Conservation (phyloP, 2,329 filamentous ascomycete genomes). For the Stachybotrys chlorohalonatus region DNA sequence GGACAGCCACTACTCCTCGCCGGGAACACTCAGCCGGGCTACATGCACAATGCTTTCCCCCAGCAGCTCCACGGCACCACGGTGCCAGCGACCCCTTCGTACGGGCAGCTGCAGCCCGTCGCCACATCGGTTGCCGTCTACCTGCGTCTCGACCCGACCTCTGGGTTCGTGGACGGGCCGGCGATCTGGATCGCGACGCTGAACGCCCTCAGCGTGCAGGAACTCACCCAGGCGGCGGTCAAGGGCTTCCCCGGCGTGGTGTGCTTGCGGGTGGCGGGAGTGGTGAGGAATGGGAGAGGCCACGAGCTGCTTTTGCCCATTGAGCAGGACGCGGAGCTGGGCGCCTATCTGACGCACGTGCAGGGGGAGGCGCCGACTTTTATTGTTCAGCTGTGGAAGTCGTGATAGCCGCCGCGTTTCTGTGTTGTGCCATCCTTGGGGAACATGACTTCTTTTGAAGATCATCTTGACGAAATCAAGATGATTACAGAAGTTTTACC, state of each 20-base stretch:
- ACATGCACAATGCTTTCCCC: constrained; percentile 22
- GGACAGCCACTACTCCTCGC: constrained; percentile 28
- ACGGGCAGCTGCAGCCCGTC: constrained; percentile 11
- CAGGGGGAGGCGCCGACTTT: constrained; percentile 35
- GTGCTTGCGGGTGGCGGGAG: constrained; percentile 55
- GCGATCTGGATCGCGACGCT: constrained; percentile 61
- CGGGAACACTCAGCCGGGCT: constrained; percentile 26
- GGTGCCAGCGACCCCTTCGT: constrained; percentile 12
- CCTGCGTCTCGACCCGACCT: constrained; percentile 60
- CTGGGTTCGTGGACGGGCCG: constrained; percentile 38
- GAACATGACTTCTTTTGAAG: too few species aligned
- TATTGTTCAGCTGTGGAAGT: constrained; percentile 27
- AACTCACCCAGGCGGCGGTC: constrained; percentile 53
- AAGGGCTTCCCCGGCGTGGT: constrained; percentile 51
- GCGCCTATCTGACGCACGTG: constrained; percentile 60
- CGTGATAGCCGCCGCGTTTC: constrained; percentile 2
- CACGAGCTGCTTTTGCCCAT: constrained; percentile 56
- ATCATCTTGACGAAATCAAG: too few species aligned
- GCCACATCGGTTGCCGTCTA: constrained; percentile 46
- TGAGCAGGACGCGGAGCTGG: constrained; percentile 62
- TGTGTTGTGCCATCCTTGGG: neutral
- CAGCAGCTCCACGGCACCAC: constrained; percentile 17
- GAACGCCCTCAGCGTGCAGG: constrained; percentile 44
- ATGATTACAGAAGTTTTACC: too few species aligned
- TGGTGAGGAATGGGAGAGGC: constrained; percentile 51